These are phyloP conservation scores for Ilyonectria sp. DNA, from an alignment of 2,329 filamentous ascomycete species.

Conservation along the genomic window DNA sequence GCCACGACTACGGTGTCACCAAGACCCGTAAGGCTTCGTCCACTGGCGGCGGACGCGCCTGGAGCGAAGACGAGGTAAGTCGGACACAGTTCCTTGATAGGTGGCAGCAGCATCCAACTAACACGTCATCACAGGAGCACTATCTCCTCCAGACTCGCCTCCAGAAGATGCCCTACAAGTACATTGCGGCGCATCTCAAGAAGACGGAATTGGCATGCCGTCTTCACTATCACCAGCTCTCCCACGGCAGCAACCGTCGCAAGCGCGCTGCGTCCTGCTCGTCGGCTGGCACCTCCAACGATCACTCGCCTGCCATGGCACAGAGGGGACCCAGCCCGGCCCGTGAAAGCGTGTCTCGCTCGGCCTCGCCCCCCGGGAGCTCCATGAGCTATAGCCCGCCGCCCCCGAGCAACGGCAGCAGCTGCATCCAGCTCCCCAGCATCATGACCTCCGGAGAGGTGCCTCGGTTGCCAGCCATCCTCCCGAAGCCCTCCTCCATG, in stretches of 20 bases:
- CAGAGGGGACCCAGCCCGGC: slow-evolving; percentile 66
- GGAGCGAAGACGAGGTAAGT: slow-evolving; percentile 88
- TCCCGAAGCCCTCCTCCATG: slow-evolving; percentile 75
- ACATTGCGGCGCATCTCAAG: slow-evolving; percentile 87
- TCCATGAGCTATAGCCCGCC: slow-evolving; percentile 61
- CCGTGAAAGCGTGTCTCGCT: slow-evolving; percentile 64
- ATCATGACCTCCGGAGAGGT: slow-evolving; percentile 63
- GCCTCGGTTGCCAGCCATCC: slow-evolving; percentile 71
- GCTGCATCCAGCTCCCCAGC: slow-evolving; percentile 66
- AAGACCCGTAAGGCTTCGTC: slow-evolving; percentile 79
- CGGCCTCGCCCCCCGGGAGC: slow-evolving; percentile 64
- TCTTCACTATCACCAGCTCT: slow-evolving; percentile 89
- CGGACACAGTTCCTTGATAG: slow-evolving; percentile 12
- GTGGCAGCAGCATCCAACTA: slow-evolving; percentile 30
- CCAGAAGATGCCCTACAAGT: slow-evolving; percentile 93
- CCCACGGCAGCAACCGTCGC: slow-evolving; percentile 84
- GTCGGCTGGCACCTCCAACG: slow-evolving; percentile 66
- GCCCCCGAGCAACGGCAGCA: slow-evolving; percentile 60
- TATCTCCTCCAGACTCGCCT: slow-evolving; percentile 88
- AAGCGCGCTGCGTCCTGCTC: slow-evolving; percentile 82
- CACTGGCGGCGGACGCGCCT: slow-evolving; percentile 83
- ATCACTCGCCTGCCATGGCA: slow-evolving; percentile 66
- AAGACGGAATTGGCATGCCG: slow-evolving; percentile 92
- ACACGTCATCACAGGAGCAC: slow-evolving; percentile 71
- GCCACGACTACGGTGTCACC: slow-evolving; percentile 72